Evolutionary conservation across 2,329 filamentous ascomycete genomes (phyloP), one percentile per base, ranked within the genome.

Genomic region (Verticillium albo-atrum): DNA sequence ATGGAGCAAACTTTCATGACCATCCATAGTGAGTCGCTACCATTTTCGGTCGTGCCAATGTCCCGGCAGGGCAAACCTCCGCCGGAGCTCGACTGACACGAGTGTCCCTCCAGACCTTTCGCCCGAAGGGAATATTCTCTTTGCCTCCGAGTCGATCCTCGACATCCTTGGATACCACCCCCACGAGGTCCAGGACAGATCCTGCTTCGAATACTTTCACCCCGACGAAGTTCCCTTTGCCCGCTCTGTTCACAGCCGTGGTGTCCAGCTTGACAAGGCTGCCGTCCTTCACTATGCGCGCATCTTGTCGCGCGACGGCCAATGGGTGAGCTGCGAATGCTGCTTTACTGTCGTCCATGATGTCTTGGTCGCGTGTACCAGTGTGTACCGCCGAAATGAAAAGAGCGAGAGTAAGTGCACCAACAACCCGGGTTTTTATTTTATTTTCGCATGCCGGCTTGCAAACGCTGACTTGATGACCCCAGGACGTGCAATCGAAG

Each of bases 1-100:
- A 91, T 91, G 90, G 90, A 93, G 75, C 89, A 89, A 66, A 95
- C 91, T 32, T 96, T 96, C 77, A 95, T 96, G 77, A 92, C 91
- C 66, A 95, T 96, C 71, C 91, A 95, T 72, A 91, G 91, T 90
- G 77, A 78, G 87, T 79, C 50, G 1, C 60, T 7, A 50, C 20
- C 20, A 4, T 20, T 4, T 4, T 50, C 20, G 7, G 63, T 63
- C 60, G 60, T 60, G 55, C 17, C 58, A 63, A 58, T 51, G 57
- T 26, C 59, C 35, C 35, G 55, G 35, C 55, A 54, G 64, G 55
- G 62, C 50, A 47, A 54, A 58, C 25, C 50, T 58, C 54, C 26
- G 25, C 27, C 54, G 9, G 12, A 12, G 26, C 9, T 55, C 35
- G 20, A 55, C 54, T 56, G 34, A 56, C 54, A 54, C 57, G 20